A percentile compares a stretch with the other conserved stretches of the same genome.
Evolutionary conservation across 495 filamentous ascomycete genomes (phyloP).

Genomic region (Annulohypoxylon bovei): DNA sequence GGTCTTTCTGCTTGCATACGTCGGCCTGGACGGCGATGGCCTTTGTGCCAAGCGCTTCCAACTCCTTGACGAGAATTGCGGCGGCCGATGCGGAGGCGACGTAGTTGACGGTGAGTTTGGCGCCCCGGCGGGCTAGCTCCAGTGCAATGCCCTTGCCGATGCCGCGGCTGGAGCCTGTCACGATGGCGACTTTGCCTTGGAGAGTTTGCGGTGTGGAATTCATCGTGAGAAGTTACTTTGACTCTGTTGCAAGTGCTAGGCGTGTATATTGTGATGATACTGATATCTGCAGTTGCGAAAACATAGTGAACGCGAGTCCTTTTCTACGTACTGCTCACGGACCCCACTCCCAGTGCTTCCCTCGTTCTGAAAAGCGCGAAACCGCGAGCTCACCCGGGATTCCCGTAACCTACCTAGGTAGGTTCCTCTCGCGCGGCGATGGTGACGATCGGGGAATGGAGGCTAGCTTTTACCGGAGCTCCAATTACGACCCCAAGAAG

Average conservation of each 20-base stretch:
- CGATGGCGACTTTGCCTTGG: conserved; percentile 14
- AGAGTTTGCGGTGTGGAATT: conserved; percentile 6
- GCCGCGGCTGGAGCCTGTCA: conserved; percentile 19
- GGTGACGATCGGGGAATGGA: neutral
- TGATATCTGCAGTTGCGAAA: neutral
- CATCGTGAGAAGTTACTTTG: neutral
- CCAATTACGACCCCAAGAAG: neutral
- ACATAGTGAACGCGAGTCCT: neutral
- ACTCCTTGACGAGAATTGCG: conserved; percentile 5
- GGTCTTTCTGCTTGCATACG: neutral
- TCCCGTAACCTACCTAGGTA: neutral
- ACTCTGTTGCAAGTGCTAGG: neutral
- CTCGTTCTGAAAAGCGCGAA: neutral
- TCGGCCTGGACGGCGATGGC: conserved; percentile 20
- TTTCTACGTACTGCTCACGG: neutral
- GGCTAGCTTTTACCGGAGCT: neutral
- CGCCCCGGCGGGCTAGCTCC: conserved; percentile 18
- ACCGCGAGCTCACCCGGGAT: neutral
- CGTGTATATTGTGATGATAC: neutral
- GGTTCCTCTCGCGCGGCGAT: neutral
- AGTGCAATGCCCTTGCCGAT: conserved; percentile 20
- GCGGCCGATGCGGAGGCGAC: conserved; percentile 4
- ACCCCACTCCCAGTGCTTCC: neutral
- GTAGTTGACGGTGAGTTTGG: conserved; percentile 20
- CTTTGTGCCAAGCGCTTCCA: conserved; percentile 2